Evolutionary conservation across 164 flowering plant species (phyloP), one percentile per base, ranked within the genome.

Genomic region (Platanus orientalis): DNA sequence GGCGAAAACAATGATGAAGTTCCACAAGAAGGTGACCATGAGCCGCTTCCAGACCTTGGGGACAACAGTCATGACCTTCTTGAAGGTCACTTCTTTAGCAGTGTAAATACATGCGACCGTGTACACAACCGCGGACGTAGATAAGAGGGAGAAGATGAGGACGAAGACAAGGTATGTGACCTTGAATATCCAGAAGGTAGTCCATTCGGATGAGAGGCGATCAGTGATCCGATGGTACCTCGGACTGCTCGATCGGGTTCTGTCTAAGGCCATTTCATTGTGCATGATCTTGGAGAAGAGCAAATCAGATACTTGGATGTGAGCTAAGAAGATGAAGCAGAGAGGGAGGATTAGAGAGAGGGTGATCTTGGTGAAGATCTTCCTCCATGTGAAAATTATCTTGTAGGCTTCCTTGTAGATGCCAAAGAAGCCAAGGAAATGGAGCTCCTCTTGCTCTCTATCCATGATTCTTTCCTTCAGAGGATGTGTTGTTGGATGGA

Each of bases 11-110:
- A 62, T 60, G 32, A 42, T 12, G 40, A 65, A 60, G 21, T 25
- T 60, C 50, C 52, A 54, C 25, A 64, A 39, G 45, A 71, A 71
- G 4, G 74, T 71, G 51, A 65, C 52, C 74, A 71, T 65, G 26
- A 81, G 71, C 56, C 82, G 39, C 63, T 69, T 76, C 82, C 81
- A 81, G 12, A 81, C 81, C 58, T 69, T 76, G 4, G 85, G 85
- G 51, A 79, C 79, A n/a, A 79, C 83, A 57, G 60, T 61, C 67
- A 81, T 57, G 53, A 79, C 65, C 52, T 64, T 74, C 11, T 11
- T 17, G 71, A 72, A 76, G 20, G 71, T 49, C 19, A 79, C 51
- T 1, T 75, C 70, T 14, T 68, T 67, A 45, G 60, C 72, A 12
- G 81, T 72, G 65, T 81, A 77, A 36, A 81, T 53, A 52, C 63